Conservation (phyloP, 768 basidiomycete species). For the Lactarius akahatsu region DNA sequence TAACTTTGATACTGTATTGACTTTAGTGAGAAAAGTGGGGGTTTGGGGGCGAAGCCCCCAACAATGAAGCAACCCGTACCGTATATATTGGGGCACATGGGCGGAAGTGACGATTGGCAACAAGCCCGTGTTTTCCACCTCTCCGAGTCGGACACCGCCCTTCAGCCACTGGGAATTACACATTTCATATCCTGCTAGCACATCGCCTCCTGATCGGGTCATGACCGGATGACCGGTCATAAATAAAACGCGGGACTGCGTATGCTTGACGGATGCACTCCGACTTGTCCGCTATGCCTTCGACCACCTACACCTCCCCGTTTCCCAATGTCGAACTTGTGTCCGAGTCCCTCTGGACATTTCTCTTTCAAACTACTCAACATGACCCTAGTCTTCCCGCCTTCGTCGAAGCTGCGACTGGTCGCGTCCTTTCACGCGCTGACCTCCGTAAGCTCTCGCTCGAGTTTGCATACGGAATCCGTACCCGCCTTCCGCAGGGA, state of each 20-base stretch:
- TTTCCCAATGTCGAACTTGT: slow-evolving; percentile 23
- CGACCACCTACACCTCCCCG: slow-evolving; percentile 12
- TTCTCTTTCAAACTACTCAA: slow-evolving; percentile 18
- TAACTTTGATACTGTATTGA: no score
- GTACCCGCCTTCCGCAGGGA: slow-evolving; percentile 32
- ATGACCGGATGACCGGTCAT: background rate
- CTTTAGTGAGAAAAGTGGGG: no score
- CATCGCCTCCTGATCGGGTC: background rate
- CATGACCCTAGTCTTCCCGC: slow-evolving; percentile 40
- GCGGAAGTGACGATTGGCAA: background rate
- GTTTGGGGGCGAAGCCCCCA: no score
- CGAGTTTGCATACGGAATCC: slow-evolving; percentile 58
- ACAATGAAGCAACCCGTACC: no score
- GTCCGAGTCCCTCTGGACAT: slow-evolving; percentile 29
- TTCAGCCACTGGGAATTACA: background rate
- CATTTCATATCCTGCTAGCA: background rate
- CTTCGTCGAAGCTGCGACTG: slow-evolving; percentile 66
- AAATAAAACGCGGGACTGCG: background rate
- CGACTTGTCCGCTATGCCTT: slow-evolving; percentile 26
- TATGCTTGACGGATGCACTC: background rate
- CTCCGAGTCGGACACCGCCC: background rate
- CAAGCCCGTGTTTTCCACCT: background rate
- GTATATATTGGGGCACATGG: background rate
- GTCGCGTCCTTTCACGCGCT: slow-evolving; percentile 53
- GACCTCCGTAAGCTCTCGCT: slow-evolving; percentile 55